These are phyloP conservation scores for Cercophora samala DNA, from an alignment of 495 filamentous ascomycete genomes.

Conservation along the genomic window DNA sequence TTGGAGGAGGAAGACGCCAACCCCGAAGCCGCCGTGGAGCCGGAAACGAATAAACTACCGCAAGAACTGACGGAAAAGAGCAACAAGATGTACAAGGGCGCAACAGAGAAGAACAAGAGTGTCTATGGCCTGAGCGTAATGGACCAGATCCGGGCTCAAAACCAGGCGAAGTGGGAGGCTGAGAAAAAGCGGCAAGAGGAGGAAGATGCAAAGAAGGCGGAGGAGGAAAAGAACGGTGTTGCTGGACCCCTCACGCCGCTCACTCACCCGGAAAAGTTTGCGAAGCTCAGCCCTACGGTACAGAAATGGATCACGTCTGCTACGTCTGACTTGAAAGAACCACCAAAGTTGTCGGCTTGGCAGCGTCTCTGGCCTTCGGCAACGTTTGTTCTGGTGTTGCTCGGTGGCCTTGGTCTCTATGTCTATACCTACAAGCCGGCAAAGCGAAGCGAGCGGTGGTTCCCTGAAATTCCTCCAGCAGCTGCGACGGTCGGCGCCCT, in stretches of 20 bases:
- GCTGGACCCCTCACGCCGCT: slow-evolving; percentile 48
- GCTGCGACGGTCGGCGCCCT: slow-evolving; percentile 71
- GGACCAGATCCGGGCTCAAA: slow-evolving; percentile 47
- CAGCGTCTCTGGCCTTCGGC: slow-evolving; percentile 65
- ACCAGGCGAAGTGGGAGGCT: slow-evolving; percentile 43
- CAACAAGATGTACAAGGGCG: slow-evolving; percentile 28
- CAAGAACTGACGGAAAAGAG: slow-evolving; percentile 36
- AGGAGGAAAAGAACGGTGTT: slow-evolving; percentile 47
- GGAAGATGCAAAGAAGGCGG: slow-evolving; percentile 50
- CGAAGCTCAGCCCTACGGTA: slow-evolving; percentile 36
- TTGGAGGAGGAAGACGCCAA: slow-evolving; percentile 33
- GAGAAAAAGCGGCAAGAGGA: slow-evolving; percentile 42
- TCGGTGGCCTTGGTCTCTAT: slow-evolving; percentile 52
- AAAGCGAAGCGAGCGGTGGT: slow-evolving; percentile 55
- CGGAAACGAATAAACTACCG: slow-evolving; percentile 42
- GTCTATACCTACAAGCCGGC: slow-evolving; percentile 64
- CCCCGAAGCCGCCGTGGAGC: slow-evolving; percentile 16
- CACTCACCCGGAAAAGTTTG: slow-evolving; percentile 28
- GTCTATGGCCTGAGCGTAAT: slow-evolving; percentile 49
- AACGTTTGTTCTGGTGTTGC: slow-evolving; percentile 51
- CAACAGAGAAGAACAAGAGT: slow-evolving; percentile 19
- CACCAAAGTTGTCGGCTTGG: slow-evolving; percentile 47
- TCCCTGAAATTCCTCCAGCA: slow-evolving; percentile 71
- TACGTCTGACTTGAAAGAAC: slow-evolving; percentile 42
- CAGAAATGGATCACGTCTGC: slow-evolving; percentile 36